Evolutionary conservation across 2,329 filamentous ascomycete species (phyloP).

Genomic region (Dactylellina cionopaga): DNA sequence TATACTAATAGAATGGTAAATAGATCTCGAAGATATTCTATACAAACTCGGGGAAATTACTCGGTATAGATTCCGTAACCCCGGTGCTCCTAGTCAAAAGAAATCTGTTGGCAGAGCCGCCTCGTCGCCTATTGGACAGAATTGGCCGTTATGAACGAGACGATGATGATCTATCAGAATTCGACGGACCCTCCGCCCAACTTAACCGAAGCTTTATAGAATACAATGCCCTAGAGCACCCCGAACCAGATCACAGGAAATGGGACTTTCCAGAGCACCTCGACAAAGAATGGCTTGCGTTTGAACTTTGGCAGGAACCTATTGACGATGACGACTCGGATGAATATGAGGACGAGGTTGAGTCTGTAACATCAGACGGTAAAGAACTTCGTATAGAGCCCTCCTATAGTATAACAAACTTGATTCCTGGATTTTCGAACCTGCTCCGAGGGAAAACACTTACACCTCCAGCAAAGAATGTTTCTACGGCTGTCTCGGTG

Average conservation of each 20-base stretch:
- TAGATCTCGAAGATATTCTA: constrained; percentile 88
- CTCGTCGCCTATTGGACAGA: constrained; percentile 69
- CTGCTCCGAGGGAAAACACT: constrained; percentile 26
- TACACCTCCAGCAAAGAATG: constrained; percentile 53
- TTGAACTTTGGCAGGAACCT: constrained; percentile 80
- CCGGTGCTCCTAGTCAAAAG: constrained; percentile 79
- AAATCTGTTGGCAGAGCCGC: constrained; percentile 72
- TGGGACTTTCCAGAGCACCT: constrained; percentile 77
- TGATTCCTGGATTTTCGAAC: constrained; percentile 46
- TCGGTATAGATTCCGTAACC: constrained; percentile 81
- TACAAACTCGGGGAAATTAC: constrained; percentile 85
- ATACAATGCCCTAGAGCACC: constrained; percentile 55
- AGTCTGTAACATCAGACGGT: constrained; percentile 53
- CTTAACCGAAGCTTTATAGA: constrained; percentile 61
- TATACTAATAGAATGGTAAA: neutral
- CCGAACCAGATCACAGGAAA: constrained; percentile 59
- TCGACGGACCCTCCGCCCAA: constrained; percentile 52
- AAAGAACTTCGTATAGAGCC: constrained; percentile 8
- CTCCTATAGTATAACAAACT: constrained; percentile 31
- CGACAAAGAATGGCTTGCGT: constrained; percentile 89
- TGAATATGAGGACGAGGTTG: constrained; percentile 59
- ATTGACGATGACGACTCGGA: constrained; percentile 66
- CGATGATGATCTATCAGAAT: constrained; percentile 57
- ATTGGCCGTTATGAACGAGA: constrained; percentile 58
- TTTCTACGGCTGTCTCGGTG: constrained; percentile 26